Base-by-base conservation (phyloP, 2,329 filamentous ascomycete species). In the Monosporascus sp. region DNA sequence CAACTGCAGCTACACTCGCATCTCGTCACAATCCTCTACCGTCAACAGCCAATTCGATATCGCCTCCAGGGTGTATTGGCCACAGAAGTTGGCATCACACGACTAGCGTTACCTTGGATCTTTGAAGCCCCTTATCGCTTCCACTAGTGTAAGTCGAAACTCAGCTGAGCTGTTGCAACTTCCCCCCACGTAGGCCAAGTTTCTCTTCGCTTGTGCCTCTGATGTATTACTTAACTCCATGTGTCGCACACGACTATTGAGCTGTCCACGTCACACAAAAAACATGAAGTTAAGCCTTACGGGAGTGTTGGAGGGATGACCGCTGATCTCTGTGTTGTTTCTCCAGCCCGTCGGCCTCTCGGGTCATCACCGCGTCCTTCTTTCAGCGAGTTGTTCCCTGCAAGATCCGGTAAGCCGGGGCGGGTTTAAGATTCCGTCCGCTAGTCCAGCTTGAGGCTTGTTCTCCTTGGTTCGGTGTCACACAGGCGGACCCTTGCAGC, bases 1-100 rank as follows among this genome's bases (percentile, higher is more conserved):
- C 51, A 54, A 55, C 52, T 59, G 57, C 58, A 57, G 48, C 45
- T 54, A 43, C 50, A 56, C 48, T 49, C 55, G 53, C 44, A 54
- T 53, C 46, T 27, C 52, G 40, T 55, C 52, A 51, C 50, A 48
- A 26, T 51, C 45, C 47, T 22, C 37, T 26, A 31, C 36, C 41
- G 36, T 17, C 31, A 45, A 51, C 40, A 46, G 36, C 55, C 48
- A 48, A 48, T 52, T 56, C 52, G 20, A 51, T 43, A 26, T 53
- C 19, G 7, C 11, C 20, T 49, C 36, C 20, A 24, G 9, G 19
- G 36, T 20, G 17, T 38, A 9, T 41, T 16, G 20, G 17, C 6
- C 8, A 20, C 41, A 24, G 31, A 34, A 34, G 11, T 34, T 14
- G 27, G 27, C 27, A 44, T 44, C 41, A 16, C 20, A 16, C 41